phyloP scores from a whole-genome alignment of 495 filamentous ascomycete genomes.

The Halenospora varia region DNA sequence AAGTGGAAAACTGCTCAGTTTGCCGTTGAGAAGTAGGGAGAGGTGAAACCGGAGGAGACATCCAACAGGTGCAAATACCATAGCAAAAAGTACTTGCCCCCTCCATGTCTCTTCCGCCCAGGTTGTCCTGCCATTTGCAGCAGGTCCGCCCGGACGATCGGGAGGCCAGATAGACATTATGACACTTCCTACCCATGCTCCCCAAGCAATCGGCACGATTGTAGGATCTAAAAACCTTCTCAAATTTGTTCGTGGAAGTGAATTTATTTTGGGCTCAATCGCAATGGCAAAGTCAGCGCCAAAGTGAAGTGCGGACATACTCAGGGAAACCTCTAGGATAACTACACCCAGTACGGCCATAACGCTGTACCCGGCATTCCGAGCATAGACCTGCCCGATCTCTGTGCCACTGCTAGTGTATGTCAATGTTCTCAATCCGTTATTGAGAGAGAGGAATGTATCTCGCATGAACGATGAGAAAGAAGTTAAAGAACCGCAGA shows the following conservation, averaged over 20 bases:
- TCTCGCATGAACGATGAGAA: too few species aligned
- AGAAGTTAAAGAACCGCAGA: too few species aligned
- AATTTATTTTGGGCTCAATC: slow-evolving; percentile 46
- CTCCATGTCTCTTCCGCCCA: slow-evolving; percentile 58
- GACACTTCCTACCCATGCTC: slow-evolving; percentile 72
- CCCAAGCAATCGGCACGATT: slow-evolving; percentile 57
- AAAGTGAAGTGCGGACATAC: slow-evolving; percentile 58
- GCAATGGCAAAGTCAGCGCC: slow-evolving; percentile 74
- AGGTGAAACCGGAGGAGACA: slow-evolving; percentile 71
- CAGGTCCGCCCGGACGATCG: slow-evolving; percentile 40
- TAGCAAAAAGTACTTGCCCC: slow-evolving; percentile 63
- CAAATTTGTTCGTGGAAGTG: slow-evolving; percentile 49
- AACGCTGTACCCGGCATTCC: too few species aligned
- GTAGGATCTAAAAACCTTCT: slow-evolving; percentile 58
- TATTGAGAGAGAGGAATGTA: too few species aligned
- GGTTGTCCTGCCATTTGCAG: slow-evolving; percentile 9
- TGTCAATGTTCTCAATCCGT: too few species aligned
- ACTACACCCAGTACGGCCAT: slow-evolving; percentile 71
- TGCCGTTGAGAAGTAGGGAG: slow-evolving; percentile 60
- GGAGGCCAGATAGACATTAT: slow-evolving; percentile 71
- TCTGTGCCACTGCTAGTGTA: too few species aligned
- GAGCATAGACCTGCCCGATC: too few species aligned
- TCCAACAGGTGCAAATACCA: slow-evolving; percentile 80
- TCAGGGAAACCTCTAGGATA: slow-evolving; percentile 62
- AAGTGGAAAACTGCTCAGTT: slow-evolving; percentile 65